Evolutionary conservation across 2,329 filamentous ascomycete genomes (phyloP).

Genomic region (Alternaria gansuensis): DNA sequence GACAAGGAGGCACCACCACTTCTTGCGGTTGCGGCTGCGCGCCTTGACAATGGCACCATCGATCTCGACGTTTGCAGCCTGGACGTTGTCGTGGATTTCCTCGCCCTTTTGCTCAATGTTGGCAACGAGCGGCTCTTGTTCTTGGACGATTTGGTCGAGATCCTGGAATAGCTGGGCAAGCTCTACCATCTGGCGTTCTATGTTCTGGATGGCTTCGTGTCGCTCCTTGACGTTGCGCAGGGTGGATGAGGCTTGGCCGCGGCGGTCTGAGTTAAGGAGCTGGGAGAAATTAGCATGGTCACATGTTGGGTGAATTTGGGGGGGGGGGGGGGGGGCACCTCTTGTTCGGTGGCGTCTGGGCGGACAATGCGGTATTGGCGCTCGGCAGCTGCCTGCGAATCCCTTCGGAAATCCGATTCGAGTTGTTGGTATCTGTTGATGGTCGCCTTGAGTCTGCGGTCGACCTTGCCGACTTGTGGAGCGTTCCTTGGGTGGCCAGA

Average conservation of each 20-base stretch:
- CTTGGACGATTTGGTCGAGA: conserved; percentile 82
- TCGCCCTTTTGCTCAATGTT: conserved; percentile 88
- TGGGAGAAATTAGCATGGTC: conserved; percentile 40
- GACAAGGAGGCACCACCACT: conserved; percentile 93
- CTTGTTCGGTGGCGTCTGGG: conserved; percentile 79
- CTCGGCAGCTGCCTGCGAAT: conserved; percentile 82
- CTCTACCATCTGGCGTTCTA: conserved; percentile 88
- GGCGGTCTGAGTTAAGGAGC: conserved; percentile 81
- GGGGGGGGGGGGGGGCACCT: conserved; percentile 65
- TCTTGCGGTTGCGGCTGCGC: conserved; percentile 76
- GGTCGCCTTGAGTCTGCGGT: conserved; percentile 79
- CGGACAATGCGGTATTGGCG: conserved; percentile 90
- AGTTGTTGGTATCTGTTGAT: conserved; percentile 83
- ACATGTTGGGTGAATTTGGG: not conserved
- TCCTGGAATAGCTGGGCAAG: conserved; percentile 88
- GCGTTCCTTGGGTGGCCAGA: conserved; percentile 76
- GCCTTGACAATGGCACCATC: conserved; percentile 83
- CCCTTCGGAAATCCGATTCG: conserved; percentile 81
- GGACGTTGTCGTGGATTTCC: conserved; percentile 83
- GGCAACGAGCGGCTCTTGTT: conserved; percentile 82
- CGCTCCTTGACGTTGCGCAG: conserved; percentile 82
- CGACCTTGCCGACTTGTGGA: conserved; percentile 81
- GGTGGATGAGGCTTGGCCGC: conserved; percentile 81
- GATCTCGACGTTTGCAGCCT: conserved; percentile 85
- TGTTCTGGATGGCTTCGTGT: conserved; percentile 88